Evolutionary conservation across 495 filamentous ascomycete genomes (phyloP), one percentile per base, ranked within the genome.

Genomic region (Geopyxis carbonaria): DNA sequence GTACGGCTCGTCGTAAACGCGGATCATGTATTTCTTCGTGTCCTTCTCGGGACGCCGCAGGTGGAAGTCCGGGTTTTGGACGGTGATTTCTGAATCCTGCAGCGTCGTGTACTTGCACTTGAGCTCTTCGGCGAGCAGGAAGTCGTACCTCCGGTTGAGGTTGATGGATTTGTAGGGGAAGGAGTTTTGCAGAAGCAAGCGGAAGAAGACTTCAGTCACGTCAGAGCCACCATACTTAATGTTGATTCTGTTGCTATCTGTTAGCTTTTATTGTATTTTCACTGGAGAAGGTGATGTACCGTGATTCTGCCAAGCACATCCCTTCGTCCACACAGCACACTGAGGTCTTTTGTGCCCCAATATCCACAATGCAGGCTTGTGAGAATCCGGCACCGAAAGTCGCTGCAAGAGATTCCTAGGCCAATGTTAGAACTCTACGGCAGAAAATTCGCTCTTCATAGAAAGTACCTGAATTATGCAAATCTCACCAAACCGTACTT

Each of bases 241-340:
- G 53, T 95, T 97, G 45, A 97, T 66, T 21, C 70, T 57, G 34
- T 11, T 9, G 24, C n/a, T n/a, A n/a, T n/a, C 21, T 9, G 22
- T 45, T 15, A 45, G 39, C n/a, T n/a, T n/a, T n/a, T 42, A 21
- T 19, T 2, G 13, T 27, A 15, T 10, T 19, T 19, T 11, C 40
- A 39, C 23, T 6, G 5, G 20, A 37, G 20, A 11, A 22, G 19
- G 34, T 37, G 7, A 37, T 22, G 25, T 22, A 31, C 2, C 78
- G 68, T 4, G 89, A 95, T 46, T 93, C 85, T 45, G 93, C 86
- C 21, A 93, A 64, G 56, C 79, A 85, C 66, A 97, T 79, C 9
- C 89, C 89, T 56, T 97, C 89, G 52, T 97, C 89, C 20, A 95
- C 91, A 51, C 89, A 97, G 49, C 84, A 85, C 25, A 97, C 83